Base-by-base conservation (phyloP, 352 stramenopile species). In the Globisporangium megalacanthum region DNA sequence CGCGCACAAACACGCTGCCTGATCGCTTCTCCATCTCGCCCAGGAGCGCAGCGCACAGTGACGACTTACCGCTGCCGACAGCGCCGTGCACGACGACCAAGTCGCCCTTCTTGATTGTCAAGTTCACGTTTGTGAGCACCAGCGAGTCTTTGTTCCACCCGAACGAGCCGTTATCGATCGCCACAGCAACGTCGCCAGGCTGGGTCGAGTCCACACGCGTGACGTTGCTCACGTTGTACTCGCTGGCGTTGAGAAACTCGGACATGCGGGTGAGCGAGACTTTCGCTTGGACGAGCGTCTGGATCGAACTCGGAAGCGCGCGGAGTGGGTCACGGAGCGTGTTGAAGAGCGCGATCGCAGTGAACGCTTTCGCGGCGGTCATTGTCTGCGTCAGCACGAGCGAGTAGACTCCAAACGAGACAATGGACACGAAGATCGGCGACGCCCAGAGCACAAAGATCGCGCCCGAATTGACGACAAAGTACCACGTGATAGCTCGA, bases 1-100 rank as follows among this genome's bases (percentile, higher is more conserved):
- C 61, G 20, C 73, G 60, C 4, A 84, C 70, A 51, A 76, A 73
- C 3, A 80, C 72, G 0, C 19, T 65, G 19, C 76, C 73, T 3
- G 41, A 51, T 6, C 60, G 35, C 36, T 68, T 69, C 41, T 89
- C 73, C 75, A 98, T 97, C 59, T 99, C 73, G 2, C 73, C 76
- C 1, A 83, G 60, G 4, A 86, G 47, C 11, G 68, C 65, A 4
- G 66, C 58, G 35, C 64, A 75, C 15, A 86, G 45, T 7, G 76
- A 78, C 8, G 71, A 83, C 52, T 86, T 86, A 39, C 76, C 76
- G 9, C 58, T 60, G 13, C 76, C 76, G 9, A 83, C 71, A 7
- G 48, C 58, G 6, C 76, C 76, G 57, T 79, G 63, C 14, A 86
- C 44, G 10, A 83, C 72, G 13, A 79, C 58, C 22, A 86, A 65